Percentiles rank a stretch among this genome's conserved stretches.
Evolutionary conservation across 768 basidiomycete genomes (phyloP).

Genomic region (Psilocybe tampanensis): DNA sequence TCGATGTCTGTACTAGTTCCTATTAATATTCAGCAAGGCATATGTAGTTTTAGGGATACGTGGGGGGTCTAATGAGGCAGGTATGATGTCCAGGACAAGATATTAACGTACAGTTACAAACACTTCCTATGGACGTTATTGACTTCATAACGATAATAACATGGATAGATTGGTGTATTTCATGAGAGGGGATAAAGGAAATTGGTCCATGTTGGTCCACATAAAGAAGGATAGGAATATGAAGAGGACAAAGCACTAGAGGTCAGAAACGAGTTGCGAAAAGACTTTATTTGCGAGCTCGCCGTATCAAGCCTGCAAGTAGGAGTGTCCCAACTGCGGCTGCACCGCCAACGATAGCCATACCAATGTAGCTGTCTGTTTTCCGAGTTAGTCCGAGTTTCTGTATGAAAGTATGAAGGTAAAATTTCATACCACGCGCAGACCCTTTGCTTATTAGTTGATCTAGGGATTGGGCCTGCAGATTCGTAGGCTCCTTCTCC

Average conservation of each 20-base stretch:
- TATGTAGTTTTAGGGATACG: neutral
- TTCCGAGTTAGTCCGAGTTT: neutral
- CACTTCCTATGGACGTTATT: conserved; percentile 1
- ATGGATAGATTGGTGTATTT: conserved; percentile 4
- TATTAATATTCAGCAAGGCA: neutral
- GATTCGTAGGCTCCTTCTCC: conserved; percentile 90
- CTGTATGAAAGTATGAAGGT: neutral
- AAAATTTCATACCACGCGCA: conserved; percentile 61
- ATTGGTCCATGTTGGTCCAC: conserved; percentile 2
- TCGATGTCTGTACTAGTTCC: conserved; percentile 3
- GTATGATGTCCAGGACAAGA: neutral
- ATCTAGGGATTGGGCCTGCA: conserved; percentile 87
- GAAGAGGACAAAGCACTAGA: neutral
- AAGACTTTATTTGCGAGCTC: conserved; percentile 59
- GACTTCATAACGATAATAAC: conserved; percentile 14
- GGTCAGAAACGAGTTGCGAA: conserved; percentile 7
- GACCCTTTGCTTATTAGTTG: conserved; percentile 88
- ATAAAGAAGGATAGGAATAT: neutral
- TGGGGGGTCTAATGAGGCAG: neutral
- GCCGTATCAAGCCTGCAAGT: conserved; percentile 81
- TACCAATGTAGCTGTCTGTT: conserved; percentile 96
- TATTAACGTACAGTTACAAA: neutral
- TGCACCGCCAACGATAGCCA: conserved; percentile 91
- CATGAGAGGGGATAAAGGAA: neutral
- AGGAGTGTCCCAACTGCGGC: conserved; percentile 82